Percentiles rank a stretch among this genome's conserved stretches.
phyloP scores from a whole-genome alignment of 805 yeast species.

The Novakomyces olei region DNA sequence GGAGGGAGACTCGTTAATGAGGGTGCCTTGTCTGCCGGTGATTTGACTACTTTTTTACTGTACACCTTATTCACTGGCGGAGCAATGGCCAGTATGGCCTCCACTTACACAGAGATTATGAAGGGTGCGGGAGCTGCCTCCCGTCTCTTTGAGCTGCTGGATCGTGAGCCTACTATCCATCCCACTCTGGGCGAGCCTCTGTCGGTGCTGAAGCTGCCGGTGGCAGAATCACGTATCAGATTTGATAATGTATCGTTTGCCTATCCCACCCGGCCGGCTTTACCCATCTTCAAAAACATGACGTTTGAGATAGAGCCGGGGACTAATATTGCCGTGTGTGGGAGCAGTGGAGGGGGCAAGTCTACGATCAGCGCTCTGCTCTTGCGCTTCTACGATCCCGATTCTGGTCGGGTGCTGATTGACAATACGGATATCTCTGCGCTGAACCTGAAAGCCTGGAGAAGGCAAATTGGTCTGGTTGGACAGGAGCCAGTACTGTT shows the following conservation, averaged over 20 bases:
- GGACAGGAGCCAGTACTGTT: constrained; percentile 82
- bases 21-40: constrained; percentile 69
- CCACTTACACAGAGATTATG: constrained; percentile 84
- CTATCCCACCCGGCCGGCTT: constrained; percentile 69
- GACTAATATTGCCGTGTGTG: constrained; percentile 79
- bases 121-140: constrained; percentile 94
- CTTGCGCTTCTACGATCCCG: constrained; percentile 66
- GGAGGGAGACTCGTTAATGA: constrained; percentile 64
- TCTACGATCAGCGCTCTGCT: constrained; percentile 66
- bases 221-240: constrained; percentile 22
- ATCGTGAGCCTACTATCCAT: constrained; percentile 48
- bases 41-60: constrained; percentile 79
- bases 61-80: constrained; percentile 84
- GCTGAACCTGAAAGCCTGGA: constrained; percentile 47
- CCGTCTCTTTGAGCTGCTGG: constrained; percentile 68
- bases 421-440: constrained; percentile 42
- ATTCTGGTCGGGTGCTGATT: constrained; percentile 36
- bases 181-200: constrained; percentile 34
- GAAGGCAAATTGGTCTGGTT: constrained; percentile 67
- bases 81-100: constrained; percentile 77
- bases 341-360: constrained; percentile 95
- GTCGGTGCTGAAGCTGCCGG: constrained; percentile 10
- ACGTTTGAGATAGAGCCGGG: constrained; percentile 48
- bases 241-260: constrained; percentile 45
- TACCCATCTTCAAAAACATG: constrained; percentile 38